These are phyloP conservation scores for Dioscorea zingiberensis DNA, from an alignment of 106 monocot species.

Conservation along the genomic window DNA sequence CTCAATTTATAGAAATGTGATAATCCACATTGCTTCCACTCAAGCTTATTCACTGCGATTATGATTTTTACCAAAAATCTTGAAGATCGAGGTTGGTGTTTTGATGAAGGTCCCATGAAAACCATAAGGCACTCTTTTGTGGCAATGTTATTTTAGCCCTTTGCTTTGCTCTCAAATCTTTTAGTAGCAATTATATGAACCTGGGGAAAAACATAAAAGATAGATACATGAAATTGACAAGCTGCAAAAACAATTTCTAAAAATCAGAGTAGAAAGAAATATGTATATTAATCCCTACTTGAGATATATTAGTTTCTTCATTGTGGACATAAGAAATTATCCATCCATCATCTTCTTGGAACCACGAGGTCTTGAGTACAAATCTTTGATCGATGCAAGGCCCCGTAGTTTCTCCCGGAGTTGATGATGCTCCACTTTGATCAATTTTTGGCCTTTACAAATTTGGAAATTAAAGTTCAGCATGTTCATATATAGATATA, in stretches of 20 bases:
- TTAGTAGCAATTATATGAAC: conserved; percentile 37
- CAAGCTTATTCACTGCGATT: too few species aligned
- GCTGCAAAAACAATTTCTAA: too few species aligned
- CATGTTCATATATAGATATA: too few species aligned
- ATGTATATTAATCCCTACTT: conserved; percentile 18
- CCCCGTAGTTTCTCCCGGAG: conserved; percentile 33
- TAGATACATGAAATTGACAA: not conserved
- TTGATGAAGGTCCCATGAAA: conserved; percentile 38
- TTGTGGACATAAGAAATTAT: conserved; percentile 39
- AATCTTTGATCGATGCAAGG: too few species aligned
- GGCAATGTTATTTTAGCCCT: conserved; percentile 41
- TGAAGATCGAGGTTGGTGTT: not conserved
- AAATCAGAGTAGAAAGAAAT: too few species aligned
- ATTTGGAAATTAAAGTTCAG: too few species aligned
- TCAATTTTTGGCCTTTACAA: not conserved
- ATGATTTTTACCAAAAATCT: too few species aligned
- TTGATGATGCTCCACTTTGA: conserved; percentile 25
- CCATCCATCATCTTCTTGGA: conserved; percentile 55
- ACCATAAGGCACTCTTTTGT: conserved; percentile 44
- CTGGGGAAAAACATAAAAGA: too few species aligned
- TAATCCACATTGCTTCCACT: too few species aligned
- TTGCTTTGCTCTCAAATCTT: conserved; percentile 21
- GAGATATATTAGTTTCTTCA: conserved; percentile 38
- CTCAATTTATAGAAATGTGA: too few species aligned
- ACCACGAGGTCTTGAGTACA: conserved; percentile 18